Evolutionary conservation across 352 stramenopile species (phyloP), one percentile per base, ranked within the genome.

Genomic region (Globisporangium acanthophoron): DNA sequence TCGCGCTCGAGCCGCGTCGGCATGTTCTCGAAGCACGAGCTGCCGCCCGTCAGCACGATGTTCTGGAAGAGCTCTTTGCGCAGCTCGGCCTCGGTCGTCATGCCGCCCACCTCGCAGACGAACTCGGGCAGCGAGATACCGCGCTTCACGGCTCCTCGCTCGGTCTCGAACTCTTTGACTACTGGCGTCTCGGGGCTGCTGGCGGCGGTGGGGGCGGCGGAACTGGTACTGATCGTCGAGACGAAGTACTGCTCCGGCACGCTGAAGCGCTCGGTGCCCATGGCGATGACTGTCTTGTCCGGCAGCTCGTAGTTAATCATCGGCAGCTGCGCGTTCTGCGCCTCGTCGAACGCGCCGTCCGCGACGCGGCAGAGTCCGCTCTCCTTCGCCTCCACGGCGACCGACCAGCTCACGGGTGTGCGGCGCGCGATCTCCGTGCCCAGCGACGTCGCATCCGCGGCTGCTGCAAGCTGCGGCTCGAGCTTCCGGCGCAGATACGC

Each of bases 211-310:
- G 33, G n/a, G 9, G 33, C 59, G 4, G 46, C 54, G 50, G 39
- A 59, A 6, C 49, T 59, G 47, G 35, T 71, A 53, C 35, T 65
- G 1, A 59, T 33, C 16, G 49, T 40, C 20, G 61, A 49, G 43
- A 69, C 51, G 40, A 98, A 98, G 61, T 96, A 90, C 58, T 96
- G 80, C 61, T 97, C 91, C 0, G 88, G 80, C 5, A 92, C 85
- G 52, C 86, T 90, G 64, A 97, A 97, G 20, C 85, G 70, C 68
- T 97, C 90, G 0, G 85, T 83, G 24, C 88, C 87, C 45, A 98
- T 56, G 16, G 86, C 64, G 18, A 97, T 62, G n/a, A 90, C 58
- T 1, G 79, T 93, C 60, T 90, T 90, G 61, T 93, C 84, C 1
- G 84, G 83, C 48, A 93, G 63, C 54, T 93, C 84, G 63, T 90